Base-by-base conservation (phyloP, 208 protist species). In the Acanthamoeba royreba region DNA sequence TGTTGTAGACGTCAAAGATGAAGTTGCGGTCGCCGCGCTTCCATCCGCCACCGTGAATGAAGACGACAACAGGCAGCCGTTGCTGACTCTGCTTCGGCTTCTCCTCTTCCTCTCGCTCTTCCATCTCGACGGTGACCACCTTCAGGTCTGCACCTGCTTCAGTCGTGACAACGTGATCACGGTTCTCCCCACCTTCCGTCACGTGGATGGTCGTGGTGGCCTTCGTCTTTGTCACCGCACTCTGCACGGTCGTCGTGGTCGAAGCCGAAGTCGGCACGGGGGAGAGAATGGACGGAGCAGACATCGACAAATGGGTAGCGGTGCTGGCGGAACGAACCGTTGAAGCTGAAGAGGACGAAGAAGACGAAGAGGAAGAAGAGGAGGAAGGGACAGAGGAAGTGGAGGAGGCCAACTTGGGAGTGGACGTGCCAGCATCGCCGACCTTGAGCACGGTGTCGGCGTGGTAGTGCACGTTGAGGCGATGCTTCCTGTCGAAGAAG, bases 21-120 rank as follows among this genome's bases (percentile, higher is more conserved):
- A 42, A 58, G 45, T 86, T 86, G 17, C 77, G 77, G 55, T 86
- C 77, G 42, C 77, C 77, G 3, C 77, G 77, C 46, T 86, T 86
- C 77, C 77, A 86, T 22, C 77, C 77, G 25, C 77, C 77, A 33
- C 77, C 77, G 46, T 86, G 77, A 33, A 55, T 55, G 77, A 58
- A 86, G 13, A 77, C 63, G 4, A 77, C 63, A 11, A 77, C 63
- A 9, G 63, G 63, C 35, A 77, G 35, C 13, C 49, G 9, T 19
- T 77, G 38, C 63, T 77, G 15, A 28, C 13, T 31, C 15, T 42
- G 5, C 7, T 19, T n/a, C 7, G 33, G 15, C 55, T 66, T 28
- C 5, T 66, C 28, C 1, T 9, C 61, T 43, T 13, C 22, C 19
- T 72, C 61, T 11, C 11, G n/a, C n/a, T n/a, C n/a, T n/a, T n/a